Evolutionary conservation across 2,329 filamentous ascomycete genomes (phyloP).

Genomic region (Xylariaceae sp.): DNA sequence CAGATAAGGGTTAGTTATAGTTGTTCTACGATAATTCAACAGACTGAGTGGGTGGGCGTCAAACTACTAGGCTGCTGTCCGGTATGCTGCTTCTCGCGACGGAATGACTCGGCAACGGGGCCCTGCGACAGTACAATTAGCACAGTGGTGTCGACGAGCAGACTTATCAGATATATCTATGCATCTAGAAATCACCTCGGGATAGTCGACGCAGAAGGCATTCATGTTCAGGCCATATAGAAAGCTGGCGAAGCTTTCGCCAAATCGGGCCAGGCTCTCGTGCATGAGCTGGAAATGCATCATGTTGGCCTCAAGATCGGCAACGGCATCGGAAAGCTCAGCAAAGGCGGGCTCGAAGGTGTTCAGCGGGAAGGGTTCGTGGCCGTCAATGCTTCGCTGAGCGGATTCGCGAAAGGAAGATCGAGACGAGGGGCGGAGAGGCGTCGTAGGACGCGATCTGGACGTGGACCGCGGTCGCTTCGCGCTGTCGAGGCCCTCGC

Average conservation of each 20-base stretch:
- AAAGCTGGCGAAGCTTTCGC: constrained; percentile 93
- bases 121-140: constrained; percentile 47
- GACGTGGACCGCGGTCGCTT: constrained; percentile 29
- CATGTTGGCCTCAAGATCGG: constrained; percentile 94
- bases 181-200: constrained; percentile 58
- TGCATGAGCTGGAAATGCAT: constrained; percentile 97
- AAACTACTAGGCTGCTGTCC: constrained; percentile 31
- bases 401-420: constrained; percentile 80
- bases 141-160: neutral
- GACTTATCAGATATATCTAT: neutral
- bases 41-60: constrained; percentile 4
- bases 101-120: constrained; percentile 79
- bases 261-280: constrained; percentile 87
- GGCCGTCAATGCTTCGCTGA: constrained; percentile 49
- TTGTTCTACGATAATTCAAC: neutral
- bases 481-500: constrained; percentile 23
- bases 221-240: constrained; percentile 98
- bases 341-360: constrained; percentile 85
- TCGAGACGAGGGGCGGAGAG: constrained; percentile 83
- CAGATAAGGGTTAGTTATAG: constrained; percentile 1
- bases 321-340: constrained; percentile 89
- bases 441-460: constrained; percentile 78
- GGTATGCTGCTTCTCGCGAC: constrained; percentile 55
- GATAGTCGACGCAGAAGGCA: constrained; percentile 96
- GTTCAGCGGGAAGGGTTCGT: constrained; percentile 67